Percentiles rank a stretch among this genome's conserved stretches.
Conservation (phyloP, 768 basidiomycete genomes). For the Xanthoconium stramineum region DNA sequence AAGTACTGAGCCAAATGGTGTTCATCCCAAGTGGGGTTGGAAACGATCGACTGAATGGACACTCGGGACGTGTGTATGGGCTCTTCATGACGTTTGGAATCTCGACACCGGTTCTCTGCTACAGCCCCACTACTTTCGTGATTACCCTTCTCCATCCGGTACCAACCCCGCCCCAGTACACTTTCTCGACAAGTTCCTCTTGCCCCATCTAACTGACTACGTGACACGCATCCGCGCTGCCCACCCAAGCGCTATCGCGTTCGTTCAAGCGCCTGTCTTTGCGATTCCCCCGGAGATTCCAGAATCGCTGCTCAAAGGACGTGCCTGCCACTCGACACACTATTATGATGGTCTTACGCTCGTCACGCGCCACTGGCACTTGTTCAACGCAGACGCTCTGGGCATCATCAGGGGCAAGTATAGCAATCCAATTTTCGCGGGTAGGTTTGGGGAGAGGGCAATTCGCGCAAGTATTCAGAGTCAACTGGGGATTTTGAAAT, state of each 20-base stretch:
- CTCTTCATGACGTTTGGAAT: conserved; percentile 89
- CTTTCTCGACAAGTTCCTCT: conserved; percentile 80
- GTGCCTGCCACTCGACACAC: conserved; percentile 73
- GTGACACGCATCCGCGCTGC: conserved; percentile 53
- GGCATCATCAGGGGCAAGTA: conserved; percentile 89
- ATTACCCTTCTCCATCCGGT: conserved; percentile 29
- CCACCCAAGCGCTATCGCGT: conserved; percentile 84
- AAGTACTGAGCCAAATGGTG: conserved; percentile 45
- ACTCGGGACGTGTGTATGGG: conserved; percentile 83
- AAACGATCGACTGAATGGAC: conserved; percentile 67
- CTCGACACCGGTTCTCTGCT: conserved; percentile 61
- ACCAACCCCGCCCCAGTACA: conserved; percentile 41
- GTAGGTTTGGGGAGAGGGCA: conserved; percentile 77
- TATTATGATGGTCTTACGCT: conserved; percentile 96
- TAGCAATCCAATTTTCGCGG: conserved; percentile 59
- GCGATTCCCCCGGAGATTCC: conserved; percentile 65
- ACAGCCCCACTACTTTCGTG: conserved; percentile 73
- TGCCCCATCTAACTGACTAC: conserved; percentile 62
- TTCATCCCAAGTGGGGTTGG: conserved; percentile 81
- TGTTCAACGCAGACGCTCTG: conserved; percentile 94
- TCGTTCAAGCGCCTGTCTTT: conserved; percentile 91
- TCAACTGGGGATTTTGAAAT: conserved; percentile 77
- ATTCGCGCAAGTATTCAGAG: conserved; percentile 80
- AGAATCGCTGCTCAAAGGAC: conserved; percentile 57
- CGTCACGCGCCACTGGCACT: conserved; percentile 89